phyloP scores from a whole-genome alignment of 305 asterid genomes.

The Fraxinus albicans region DNA sequence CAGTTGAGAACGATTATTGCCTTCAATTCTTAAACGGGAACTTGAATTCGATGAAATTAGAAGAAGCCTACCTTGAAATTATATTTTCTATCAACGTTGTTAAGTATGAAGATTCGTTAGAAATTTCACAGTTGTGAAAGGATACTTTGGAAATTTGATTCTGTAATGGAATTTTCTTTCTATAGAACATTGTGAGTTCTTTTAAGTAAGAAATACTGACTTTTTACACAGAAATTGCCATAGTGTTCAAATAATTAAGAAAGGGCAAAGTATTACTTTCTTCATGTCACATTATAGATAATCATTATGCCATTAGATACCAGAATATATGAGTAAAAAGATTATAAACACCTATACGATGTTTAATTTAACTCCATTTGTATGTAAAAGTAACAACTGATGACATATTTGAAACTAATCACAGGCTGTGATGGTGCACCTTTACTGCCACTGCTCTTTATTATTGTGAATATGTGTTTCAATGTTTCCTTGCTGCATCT shows the following conservation, averaged over 20 bases:
- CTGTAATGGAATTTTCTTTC: not conserved
- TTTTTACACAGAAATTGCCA: not conserved
- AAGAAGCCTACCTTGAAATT: not conserved
- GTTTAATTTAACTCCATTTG: conserved; percentile 1
- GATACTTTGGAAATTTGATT: not conserved
- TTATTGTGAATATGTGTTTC: conserved; percentile 82
- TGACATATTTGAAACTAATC: conserved; percentile 11
- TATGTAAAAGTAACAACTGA: conserved; percentile 11
- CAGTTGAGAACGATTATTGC: not conserved
- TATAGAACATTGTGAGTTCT: not conserved
- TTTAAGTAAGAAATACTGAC: not conserved
- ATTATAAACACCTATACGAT: conserved; percentile 3
- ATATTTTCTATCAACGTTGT: not conserved
- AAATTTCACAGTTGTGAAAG: not conserved
- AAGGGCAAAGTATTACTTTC: not conserved
- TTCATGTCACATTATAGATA: not conserved
- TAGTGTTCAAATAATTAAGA: not conserved
- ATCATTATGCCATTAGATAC: not conserved
- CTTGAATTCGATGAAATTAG: not conserved
- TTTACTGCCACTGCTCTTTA: conserved; percentile 72
- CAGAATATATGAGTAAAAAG: not conserved
- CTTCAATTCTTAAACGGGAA: not conserved
- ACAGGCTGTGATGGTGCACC: conserved; percentile 96
- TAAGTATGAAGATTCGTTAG: not conserved
- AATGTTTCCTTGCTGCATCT: conserved; percentile 86